Evolutionary conservation across 306 rosid species (phyloP), one percentile per base, ranked within the genome.

Genomic region (Fragaria iinumae): DNA sequence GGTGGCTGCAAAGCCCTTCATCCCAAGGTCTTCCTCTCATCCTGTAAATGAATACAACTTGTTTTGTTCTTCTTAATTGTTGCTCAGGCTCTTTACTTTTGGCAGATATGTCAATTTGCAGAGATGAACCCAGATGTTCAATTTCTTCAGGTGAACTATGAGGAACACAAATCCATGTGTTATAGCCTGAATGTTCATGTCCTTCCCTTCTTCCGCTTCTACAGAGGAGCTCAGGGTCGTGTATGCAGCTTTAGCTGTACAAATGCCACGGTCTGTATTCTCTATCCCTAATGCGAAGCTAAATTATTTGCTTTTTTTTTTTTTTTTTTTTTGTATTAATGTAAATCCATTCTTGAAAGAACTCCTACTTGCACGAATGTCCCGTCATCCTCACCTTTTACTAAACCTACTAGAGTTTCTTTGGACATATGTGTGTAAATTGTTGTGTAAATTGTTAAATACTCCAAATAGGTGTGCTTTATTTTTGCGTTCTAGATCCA

Each of bases 1-100:
- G 96, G 98, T 78, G 98, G 97, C 65, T 94, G 98, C 95, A 94
- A 75, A 77, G 95, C 97, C 73, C 95, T 94, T 80, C 93, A 94
- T 68, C 98, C 97, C 52, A 94, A 94, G 98, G 98, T 90, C 68
- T 10, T 71, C 43, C 7, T 1, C 43, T 73, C 36, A 20, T 18
- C 17, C 1, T 53, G 25, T 67, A 32, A 52, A 63, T 62, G 9
- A 21, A 6, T 39, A 39, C 11, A 23, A 27, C 13, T 12, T 3
- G 5, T 27, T 4, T 3, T 11, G 5, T 62, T 12, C 0, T 16
- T 63, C 7, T 2, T 7, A 3, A 67, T 63, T 80, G 77, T 77
- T 81, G 36, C 71, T 72, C 21, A 29, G 67, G 50, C 70, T 71
- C 41, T 62, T 10, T 57, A n/a, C 8, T 39, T 50, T 56, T 81